Conservation (phyloP, 805 yeast species). For the Metschnikowia matae region DNA sequence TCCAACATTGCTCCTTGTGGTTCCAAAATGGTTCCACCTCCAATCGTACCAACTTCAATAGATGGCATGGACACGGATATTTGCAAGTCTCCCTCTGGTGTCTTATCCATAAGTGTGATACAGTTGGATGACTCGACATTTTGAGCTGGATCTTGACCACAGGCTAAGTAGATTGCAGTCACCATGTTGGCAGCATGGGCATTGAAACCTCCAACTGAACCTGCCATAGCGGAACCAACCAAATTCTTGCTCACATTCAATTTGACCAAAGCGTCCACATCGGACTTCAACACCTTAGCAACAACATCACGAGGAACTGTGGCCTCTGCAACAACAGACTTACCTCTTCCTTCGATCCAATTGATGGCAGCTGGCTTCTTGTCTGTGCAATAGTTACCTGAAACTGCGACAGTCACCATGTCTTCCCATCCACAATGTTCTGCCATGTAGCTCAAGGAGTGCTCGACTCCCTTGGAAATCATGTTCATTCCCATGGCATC, state of each 20-base stretch:
- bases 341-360: constrained; percentile 99
- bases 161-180: constrained; percentile 89
- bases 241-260: constrained; percentile 85
- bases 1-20: constrained; percentile 98
- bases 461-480: constrained; percentile 98
- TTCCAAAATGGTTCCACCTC: constrained; percentile 97
- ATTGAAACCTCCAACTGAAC: constrained; percentile 95
- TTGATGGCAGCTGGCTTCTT: constrained; percentile 97
- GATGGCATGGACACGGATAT: constrained; percentile 99
- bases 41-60: constrained; percentile 97
- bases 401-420: constrained; percentile 87
- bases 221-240: constrained; percentile 98
- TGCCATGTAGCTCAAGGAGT: constrained; percentile 75
- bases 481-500: constrained; percentile 99
- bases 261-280: constrained; percentile 88
- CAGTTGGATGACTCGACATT: constrained; percentile 97
- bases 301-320: constrained; percentile 81
- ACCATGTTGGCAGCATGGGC: constrained; percentile 97
- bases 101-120: constrained; percentile 89
- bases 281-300: constrained; percentile 78
- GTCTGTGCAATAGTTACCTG: constrained; percentile 97
- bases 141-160: constrained; percentile 99
- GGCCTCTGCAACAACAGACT: constrained; percentile 95
- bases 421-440: constrained; percentile 90
- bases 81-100: constrained; percentile 59